Evolutionary conservation across 441 rosid genomes (phyloP).

Genomic region (Jatropha podagrica): DNA sequence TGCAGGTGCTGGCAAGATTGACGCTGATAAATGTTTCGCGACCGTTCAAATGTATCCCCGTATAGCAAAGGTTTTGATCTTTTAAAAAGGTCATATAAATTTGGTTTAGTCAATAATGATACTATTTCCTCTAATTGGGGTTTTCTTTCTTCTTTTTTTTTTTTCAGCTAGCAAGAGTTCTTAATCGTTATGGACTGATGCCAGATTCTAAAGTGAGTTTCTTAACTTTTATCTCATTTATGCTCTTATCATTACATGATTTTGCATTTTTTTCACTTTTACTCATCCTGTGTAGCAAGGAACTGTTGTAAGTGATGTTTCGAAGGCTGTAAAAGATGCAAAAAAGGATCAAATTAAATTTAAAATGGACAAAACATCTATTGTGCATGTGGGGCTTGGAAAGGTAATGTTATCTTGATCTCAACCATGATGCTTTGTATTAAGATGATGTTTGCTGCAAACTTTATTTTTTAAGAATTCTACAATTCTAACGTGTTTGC

Average conservation of each 20-base stretch:
- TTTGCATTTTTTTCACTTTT: neutral
- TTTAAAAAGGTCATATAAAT: slow-evolving; percentile 13
- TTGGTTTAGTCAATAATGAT: slow-evolving; percentile 8
- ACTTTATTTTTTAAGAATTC: neutral
- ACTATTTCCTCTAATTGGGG: neutral
- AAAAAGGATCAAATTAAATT: slow-evolving; percentile 73
- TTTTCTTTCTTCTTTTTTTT: neutral
- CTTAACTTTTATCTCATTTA: slow-evolving; percentile 5
- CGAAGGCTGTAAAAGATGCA: slow-evolving; percentile 77
- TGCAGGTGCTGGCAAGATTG: slow-evolving; percentile 80
- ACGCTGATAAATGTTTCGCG: slow-evolving; percentile 80
- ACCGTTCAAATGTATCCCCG: slow-evolving; percentile 73
- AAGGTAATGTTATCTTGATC: slow-evolving; percentile 51
- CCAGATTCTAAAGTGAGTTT: slow-evolving; percentile 84
- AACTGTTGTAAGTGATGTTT: slow-evolving; percentile 74
- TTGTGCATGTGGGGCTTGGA: slow-evolving; percentile 90
- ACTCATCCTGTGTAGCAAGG: slow-evolving; percentile 66
- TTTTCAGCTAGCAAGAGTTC: slow-evolving; percentile 79
- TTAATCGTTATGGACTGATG: slow-evolving; percentile 85
- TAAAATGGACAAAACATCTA: slow-evolving; percentile 91
- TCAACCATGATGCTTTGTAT: neutral
- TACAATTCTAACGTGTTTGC: slow-evolving; percentile 17
- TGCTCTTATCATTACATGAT: neutral
- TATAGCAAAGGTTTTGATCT: slow-evolving; percentile 65
- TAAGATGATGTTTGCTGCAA: neutral